phyloP scores from a whole-genome alignment of 2,329 filamentous ascomycete genomes.

The Alternaria consortialis region DNA sequence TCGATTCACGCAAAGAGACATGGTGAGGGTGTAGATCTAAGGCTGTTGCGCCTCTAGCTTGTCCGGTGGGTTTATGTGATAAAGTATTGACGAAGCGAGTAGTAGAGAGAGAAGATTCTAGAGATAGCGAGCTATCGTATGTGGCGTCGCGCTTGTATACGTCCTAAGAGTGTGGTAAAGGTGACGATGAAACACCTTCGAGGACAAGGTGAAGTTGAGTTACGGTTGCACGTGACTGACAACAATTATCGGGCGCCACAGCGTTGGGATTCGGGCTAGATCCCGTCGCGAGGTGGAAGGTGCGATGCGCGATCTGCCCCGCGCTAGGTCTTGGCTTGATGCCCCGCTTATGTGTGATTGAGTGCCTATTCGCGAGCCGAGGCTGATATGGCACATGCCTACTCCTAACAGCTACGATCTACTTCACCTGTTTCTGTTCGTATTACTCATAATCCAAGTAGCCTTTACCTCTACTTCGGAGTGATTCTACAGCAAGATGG shows the following conservation, averaged over 20 bases:
- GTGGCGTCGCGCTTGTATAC: conserved; percentile 12
- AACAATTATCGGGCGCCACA: conserved; percentile 23
- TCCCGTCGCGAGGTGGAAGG: conserved; percentile 16
- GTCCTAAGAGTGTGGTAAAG: conserved; percentile 17
- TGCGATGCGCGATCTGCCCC: conserved; percentile 26
- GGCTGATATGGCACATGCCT: conserved; percentile 28
- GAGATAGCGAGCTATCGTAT: neutral
- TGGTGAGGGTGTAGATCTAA: conserved; percentile 50
- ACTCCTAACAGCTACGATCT: conserved; percentile 1
- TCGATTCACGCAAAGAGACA: conserved; percentile 89
- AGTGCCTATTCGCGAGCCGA: conserved; percentile 27
- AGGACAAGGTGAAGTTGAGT: conserved; percentile 25
- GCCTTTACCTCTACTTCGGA: neutral
- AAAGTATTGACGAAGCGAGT: neutral
- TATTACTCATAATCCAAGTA: neutral
- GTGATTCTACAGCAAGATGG: conserved; percentile 21
- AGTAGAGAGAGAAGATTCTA: neutral
- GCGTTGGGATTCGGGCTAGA: conserved; percentile 19
- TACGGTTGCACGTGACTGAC: conserved; percentile 33
- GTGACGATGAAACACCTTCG: conserved; percentile 19
- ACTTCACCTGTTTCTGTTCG: conserved; percentile 1
- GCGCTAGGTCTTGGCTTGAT: conserved; percentile 20
- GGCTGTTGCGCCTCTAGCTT: conserved; percentile 16
- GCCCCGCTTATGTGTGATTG: conserved; percentile 30
- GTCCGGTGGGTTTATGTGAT: neutral